Base-by-base conservation (phyloP, 2,329 filamentous ascomycete genomes). In the Colletotrichum brevisporum region DNA sequence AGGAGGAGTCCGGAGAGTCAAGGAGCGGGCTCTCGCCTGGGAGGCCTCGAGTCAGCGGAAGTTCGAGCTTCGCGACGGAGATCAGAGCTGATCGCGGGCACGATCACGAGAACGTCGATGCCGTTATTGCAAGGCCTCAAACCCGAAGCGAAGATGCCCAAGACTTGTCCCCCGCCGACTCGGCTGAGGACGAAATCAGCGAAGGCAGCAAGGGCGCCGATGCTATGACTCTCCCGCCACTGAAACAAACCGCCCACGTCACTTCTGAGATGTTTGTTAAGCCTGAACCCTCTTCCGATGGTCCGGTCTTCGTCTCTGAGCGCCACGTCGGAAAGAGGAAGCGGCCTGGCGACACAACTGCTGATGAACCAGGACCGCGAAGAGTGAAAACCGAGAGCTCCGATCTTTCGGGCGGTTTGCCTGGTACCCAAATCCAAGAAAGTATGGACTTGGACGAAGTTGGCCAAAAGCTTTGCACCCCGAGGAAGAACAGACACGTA, bases 371-470 rank as follows among this genome's bases (percentile, higher is more conserved):
- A 4, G 75, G 74, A 2, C 54, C 74, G 16, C 75, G 73, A 12
- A 81, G 75, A 59, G 72, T 88, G 52, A 88, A 89, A 73, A 68
- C 72, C 6, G 86, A 88, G 72, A 75, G 73, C 50, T 79, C 79
- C n/a, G 77, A 78, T 21, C 75, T 75, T 0, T 27, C 57, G 31
- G 31, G 24, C 24, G 43, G 70, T 76, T 61, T 76, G 50, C 75
- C 66, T 15, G 72, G 72, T 50, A 78, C 77, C 50, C 71, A 70
- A 16, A 70, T 70, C 54, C 69, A 71, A 10, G 89, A 90, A 59
- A 91, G 88, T 62, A 82, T 91, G 58, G 90, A 92, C 74, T 81
- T 92, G 12, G 86, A 89, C 73, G 82, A 85, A 50, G 78, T 83
- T 59, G 84, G 83, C 8, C 77, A 76, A 50, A 78, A 54, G 79